These are phyloP conservation scores for Diatrype stigma DNA, from an alignment of 2,329 filamentous ascomycete species.

Conservation along the genomic window DNA sequence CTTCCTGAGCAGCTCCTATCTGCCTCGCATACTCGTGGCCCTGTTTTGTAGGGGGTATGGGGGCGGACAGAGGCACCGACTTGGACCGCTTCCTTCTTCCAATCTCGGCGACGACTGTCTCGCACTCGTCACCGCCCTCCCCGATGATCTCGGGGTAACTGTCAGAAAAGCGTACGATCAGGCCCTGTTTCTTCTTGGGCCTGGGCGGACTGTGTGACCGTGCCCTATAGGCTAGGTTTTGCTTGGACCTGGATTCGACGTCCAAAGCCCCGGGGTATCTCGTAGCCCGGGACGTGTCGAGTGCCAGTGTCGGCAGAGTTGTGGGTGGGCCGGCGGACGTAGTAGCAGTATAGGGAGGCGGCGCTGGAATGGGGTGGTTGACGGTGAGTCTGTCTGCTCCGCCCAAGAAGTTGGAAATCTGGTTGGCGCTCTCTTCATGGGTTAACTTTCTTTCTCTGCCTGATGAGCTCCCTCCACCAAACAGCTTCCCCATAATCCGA, in stretches of 20 bases:
- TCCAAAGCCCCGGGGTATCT: conserved; percentile 53
- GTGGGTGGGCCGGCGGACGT: conserved; percentile 14
- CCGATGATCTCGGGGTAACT: conserved; percentile 77
- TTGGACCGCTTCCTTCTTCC: conserved; percentile 50
- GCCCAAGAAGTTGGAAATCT: conserved; percentile 58
- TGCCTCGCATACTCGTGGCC: conserved; percentile 22
- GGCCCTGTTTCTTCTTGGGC: conserved; percentile 54
- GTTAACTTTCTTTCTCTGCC: conserved; percentile 25
- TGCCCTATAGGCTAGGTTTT: conserved; percentile 39
- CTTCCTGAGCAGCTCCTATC: conserved; percentile 19
- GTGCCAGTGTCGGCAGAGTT: conserved; percentile 38
- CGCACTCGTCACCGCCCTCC: conserved; percentile 84
- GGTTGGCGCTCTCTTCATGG: conserved; percentile 42
- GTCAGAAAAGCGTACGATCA: conserved; percentile 71
- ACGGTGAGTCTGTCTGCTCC: conserved; percentile 52
- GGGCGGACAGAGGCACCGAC: conserved; percentile 30
- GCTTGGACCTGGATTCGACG: conserved; percentile 38
- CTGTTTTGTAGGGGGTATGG: conserved; percentile 27
- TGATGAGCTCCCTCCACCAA: conserved; percentile 33
- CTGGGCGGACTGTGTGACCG: conserved; percentile 42
- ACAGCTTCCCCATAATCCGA: conserved; percentile 62
- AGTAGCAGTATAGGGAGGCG: conserved; percentile 25
- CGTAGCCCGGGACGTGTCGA: conserved; percentile 52
- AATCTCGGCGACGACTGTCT: conserved; percentile 68
- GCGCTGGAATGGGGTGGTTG: conserved; percentile 43